Base-by-base conservation (phyloP, 495 filamentous ascomycete genomes). In the Geopyxis carbonaria region DNA sequence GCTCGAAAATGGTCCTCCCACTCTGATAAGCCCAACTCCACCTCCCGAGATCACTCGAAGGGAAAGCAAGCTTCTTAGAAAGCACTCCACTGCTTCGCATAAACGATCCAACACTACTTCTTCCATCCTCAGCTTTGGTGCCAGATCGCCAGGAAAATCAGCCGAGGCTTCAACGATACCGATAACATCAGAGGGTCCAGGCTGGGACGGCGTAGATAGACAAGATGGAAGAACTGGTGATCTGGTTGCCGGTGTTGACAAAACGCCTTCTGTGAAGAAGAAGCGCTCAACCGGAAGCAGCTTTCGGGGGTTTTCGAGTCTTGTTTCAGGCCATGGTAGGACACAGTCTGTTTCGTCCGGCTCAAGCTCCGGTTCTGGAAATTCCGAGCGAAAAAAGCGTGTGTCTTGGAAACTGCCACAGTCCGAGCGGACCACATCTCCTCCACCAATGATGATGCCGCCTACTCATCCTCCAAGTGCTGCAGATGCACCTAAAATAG, bases 1-100 rank as follows among this genome's bases (percentile, higher is more conserved):
- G 51, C 68, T 15, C 61, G 56, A 10, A 67, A 65, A 41, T 57
- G 63, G 34, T 62, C 65, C 37, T 15, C 38, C 38, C 6, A 32
- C n/a, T 10, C 38, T 41, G 1, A 16, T 25, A 8, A 31, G 28
- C n/a, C 19, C 18, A 5, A 41, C 38, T 13, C 25, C 38, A 9
- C 25, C 38, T 5, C 38, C 38, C 7, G 5, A 14, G 5, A 13
- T 34, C 51, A 57, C 14, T 43, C 56, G 30, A 15, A 41, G 51
- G 16, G 51, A 54, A 15, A 53, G 51, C 28, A 49, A 47, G 49
- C 35, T 54, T 16, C 42, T 54, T 19, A 38, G 50, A 20, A 48
- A 46, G 30, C 48, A 43, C 29, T 54, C 51, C 9, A 22, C 38
- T 7, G 9, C 16, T 10, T 10, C 28, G 2, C 51, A 54, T 24